Percentiles rank a stretch among this genome's conserved stretches.
These are phyloP conservation scores for Mycena metata DNA, from an alignment of 768 basidiomycete genomes.

Conservation along the genomic window DNA sequence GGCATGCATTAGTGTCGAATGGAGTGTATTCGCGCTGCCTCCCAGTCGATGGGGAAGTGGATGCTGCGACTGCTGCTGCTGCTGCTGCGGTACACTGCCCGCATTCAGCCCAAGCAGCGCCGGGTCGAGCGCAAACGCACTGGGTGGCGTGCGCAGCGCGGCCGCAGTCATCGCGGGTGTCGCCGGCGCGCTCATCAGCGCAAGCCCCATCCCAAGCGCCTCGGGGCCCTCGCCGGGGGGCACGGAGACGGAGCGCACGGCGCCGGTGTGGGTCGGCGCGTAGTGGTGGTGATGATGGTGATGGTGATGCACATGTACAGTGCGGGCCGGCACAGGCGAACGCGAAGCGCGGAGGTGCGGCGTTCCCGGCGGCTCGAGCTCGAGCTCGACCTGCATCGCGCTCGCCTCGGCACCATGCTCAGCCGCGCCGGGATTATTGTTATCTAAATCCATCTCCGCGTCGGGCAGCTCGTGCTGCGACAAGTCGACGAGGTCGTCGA, in stretches of 20 bases:
- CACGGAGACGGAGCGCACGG: conserved; percentile 48
- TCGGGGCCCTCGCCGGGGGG: conserved; percentile 35
- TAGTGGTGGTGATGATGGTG: conserved; percentile 38
- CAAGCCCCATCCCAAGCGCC: neutral
- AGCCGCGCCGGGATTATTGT: conserved; percentile 25
- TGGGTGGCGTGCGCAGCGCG: conserved; percentile 12
- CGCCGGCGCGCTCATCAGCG: conserved; percentile 37
- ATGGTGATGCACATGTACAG: conserved; percentile 36
- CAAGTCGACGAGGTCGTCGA: conserved; percentile 80
- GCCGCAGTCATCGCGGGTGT: conserved; percentile 30
- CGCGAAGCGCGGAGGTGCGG: conserved; percentile 62
- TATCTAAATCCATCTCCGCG: conserved; percentile 24
- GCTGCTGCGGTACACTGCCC: no score
- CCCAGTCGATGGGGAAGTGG: no score
- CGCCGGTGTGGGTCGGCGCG: conserved; percentile 8
- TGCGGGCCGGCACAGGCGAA: conserved; percentile 44
- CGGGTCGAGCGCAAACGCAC: conserved; percentile 32
- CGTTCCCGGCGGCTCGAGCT: conserved; percentile 71
- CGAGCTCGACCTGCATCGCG: conserved; percentile 45
- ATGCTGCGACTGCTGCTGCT: no score
- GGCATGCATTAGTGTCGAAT: conserved; percentile 17
- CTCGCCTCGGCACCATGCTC: conserved; percentile 35
- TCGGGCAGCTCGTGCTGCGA: conserved; percentile 48
- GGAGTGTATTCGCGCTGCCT: conserved; percentile 9
- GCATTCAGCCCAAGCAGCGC: conserved; percentile 17